A percentile compares a stretch with the other conserved stretches of the same genome.
Conservation (phyloP, 192 early-diverging fungal genomes). For the Dispira parvispora region DNA sequence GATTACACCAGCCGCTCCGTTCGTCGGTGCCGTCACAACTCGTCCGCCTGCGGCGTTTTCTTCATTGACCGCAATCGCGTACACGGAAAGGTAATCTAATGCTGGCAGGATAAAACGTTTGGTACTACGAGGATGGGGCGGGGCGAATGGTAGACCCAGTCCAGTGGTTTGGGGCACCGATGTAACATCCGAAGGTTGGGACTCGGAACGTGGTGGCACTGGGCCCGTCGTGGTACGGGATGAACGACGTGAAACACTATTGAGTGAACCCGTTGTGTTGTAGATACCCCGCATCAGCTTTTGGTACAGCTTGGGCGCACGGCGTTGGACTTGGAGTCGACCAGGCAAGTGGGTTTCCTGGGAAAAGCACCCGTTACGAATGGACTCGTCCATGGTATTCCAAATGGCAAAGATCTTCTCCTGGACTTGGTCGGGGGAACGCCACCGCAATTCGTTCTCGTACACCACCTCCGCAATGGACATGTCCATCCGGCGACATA, state of each 20-base stretch:
- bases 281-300: constrained; percentile 71
- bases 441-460: constrained; percentile 86
- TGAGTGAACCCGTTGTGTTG: constrained; percentile 7
- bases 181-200: constrained; percentile 9
- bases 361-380: constrained; percentile 54
- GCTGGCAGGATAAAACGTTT: constrained; percentile 56
- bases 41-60: constrained; percentile 69
- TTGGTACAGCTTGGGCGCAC: constrained; percentile 74
- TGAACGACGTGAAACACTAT: not conserved
- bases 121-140: not conserved
- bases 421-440: constrained; percentile 63
- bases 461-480: constrained; percentile 93
- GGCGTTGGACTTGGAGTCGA: constrained; percentile 57
- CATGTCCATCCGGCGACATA: constrained; percentile 68
- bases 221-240: constrained; percentile 5
- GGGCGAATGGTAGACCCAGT: not conserved
- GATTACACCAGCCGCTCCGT: constrained; percentile 88
- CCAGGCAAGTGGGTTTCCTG: constrained; percentile 54
- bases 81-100: constrained; percentile 79
- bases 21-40: constrained; percentile 88
- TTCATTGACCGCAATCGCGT: constrained; percentile 94
- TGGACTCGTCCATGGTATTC: constrained; percentile 84
- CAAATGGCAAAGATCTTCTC: constrained; percentile 61
- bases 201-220: not conserved
- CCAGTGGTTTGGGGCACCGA: constrained; percentile 11